Base-by-base conservation (phyloP, 306 rosid species). In the Adenanthera pavonina region DNA sequence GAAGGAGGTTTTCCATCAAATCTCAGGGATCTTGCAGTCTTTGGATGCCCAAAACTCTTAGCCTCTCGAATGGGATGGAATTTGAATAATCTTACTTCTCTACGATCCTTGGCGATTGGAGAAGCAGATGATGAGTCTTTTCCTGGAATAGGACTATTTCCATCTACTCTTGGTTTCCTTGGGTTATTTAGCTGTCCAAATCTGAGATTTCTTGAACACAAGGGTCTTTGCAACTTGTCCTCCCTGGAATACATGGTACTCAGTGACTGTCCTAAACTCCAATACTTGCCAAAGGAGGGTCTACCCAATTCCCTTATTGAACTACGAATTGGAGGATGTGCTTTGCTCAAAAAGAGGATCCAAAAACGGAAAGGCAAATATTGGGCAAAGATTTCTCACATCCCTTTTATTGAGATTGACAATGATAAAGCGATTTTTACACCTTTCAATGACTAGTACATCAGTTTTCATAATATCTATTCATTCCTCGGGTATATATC, bases 1-100 rank as follows among this genome's bases (percentile, higher is more conserved):
- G 57, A 43, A 2, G 77, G 16, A 7, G 76, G 76, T 15, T 79
- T 54, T 36, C 70, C 82, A 16, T 16, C 38, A 46, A 69, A 69
- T 69, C 11, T 78, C 3, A 9, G 16, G 8, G 0, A 0, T 2
- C 51, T 78, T 53, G 0, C 0, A 0, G 54, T 78, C 14, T 0
- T 0, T 0, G 3, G 12, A 8, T 79, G 77, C 51, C 20, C 41
- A 1, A 79, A 69, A 56, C 59, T 79, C 19, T 0, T 65, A 20
- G 76, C 77, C 6, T 1, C 30, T 25, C 46, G 40, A 16, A 69
- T 25, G 76, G 17, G 8, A 12, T 78, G 82, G 82, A 20, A 41
- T 43, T 33, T 69, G 49, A n/a, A 20, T 12, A 33, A 3, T 0
- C 69, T 12, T 20, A 15, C 7, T 12, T 69, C 35, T 33, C 69